Percentiles rank a stretch among this genome's conserved stretches.
phyloP scores from a whole-genome alignment of 768 basidiomycete genomes.

The Serendipita indica region DNA sequence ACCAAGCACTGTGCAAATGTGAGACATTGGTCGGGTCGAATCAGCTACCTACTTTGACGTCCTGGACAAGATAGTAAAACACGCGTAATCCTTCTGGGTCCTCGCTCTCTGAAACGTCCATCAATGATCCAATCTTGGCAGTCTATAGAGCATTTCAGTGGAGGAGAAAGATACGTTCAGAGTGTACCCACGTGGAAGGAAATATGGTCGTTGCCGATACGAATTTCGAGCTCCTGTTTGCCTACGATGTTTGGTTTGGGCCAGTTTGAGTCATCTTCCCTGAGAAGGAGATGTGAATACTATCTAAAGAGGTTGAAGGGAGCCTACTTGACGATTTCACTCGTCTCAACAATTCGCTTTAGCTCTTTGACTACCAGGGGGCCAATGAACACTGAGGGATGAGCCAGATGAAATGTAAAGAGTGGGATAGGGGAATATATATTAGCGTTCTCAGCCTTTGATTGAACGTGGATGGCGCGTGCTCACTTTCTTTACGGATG shows the following conservation, averaged over 20 bases:
- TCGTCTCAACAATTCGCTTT: constrained; percentile 82
- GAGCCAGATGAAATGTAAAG: neutral
- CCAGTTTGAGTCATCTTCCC: constrained; percentile 98
- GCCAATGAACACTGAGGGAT: constrained; percentile 72
- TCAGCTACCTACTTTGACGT: constrained; percentile 57
- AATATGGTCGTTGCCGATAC: constrained; percentile 88
- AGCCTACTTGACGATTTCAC: constrained; percentile 84
- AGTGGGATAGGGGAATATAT: neutral
- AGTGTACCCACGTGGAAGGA: constrained; percentile 67
- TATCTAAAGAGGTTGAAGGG: neutral
- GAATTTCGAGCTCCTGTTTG: constrained; percentile 94
- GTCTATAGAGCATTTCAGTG: constrained; percentile 38
- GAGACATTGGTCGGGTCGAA: neutral
- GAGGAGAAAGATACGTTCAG: neutral
- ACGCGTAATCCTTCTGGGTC: constrained; percentile 96
- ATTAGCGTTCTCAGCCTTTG: neutral
- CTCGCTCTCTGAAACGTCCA: constrained; percentile 92
- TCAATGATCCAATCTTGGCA: constrained; percentile 92
- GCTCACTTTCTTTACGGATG: constrained; percentile 96
- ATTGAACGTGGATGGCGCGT: neutral
- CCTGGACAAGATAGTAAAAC: constrained; percentile 97
- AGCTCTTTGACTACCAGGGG: constrained; percentile 87
- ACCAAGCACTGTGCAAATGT: constrained; percentile 62
- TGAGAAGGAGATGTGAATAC: constrained; percentile 22
- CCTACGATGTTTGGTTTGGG: constrained; percentile 99